Evolutionary conservation across 768 basidiomycete species (phyloP).

Genomic region (Phaeolepiota aurea): DNA sequence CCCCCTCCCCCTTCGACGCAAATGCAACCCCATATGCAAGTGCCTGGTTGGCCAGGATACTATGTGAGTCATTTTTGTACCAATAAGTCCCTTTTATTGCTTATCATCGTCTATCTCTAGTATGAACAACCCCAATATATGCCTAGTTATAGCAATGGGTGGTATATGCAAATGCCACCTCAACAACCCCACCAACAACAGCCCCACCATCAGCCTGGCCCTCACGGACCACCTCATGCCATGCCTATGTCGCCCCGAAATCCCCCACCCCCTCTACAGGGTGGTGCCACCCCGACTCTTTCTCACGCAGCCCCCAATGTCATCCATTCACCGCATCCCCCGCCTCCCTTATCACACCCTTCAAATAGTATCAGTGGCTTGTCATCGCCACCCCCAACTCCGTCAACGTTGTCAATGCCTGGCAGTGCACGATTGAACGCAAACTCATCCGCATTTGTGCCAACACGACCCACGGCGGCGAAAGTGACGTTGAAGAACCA

Average conservation of each 20-base stretch:
- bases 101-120: slow-evolving; percentile 14
- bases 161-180: slow-evolving; percentile 33
- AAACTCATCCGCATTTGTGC: slow-evolving; percentile 61
- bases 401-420: slow-evolving; percentile 38
- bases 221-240: slow-evolving; percentile 38
- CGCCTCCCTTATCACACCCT: slow-evolving; percentile 37
- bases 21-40: slow-evolving; percentile 30
- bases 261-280: slow-evolving; percentile 41
- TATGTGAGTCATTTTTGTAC: slow-evolving; percentile 39
- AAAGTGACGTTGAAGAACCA: slow-evolving; percentile 54
- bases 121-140: slow-evolving; percentile 20
- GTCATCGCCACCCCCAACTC: slow-evolving; percentile 64
- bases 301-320: slow-evolving; percentile 44
- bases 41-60: slow-evolving; percentile 40
- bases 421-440: slow-evolving; percentile 45
- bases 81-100: slow-evolving; percentile 1
- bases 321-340: slow-evolving; percentile 36
- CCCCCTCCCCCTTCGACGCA: slow-evolving; percentile 35
- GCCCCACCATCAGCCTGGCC: slow-evolving; percentile 30
- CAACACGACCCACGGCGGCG: slow-evolving; percentile 29
- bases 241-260: slow-evolving; percentile 69
- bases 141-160: slow-evolving; percentile 6
- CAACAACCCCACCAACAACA: slow-evolving; percentile 36
- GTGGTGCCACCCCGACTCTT: slow-evolving; percentile 62
- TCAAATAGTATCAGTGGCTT: slow-evolving; percentile 39